A percentile compares a stretch with the other conserved stretches of the same genome.
Evolutionary conservation across 352 stramenopile species (phyloP).

Genomic region (Phytophthora boehmeriae): DNA sequence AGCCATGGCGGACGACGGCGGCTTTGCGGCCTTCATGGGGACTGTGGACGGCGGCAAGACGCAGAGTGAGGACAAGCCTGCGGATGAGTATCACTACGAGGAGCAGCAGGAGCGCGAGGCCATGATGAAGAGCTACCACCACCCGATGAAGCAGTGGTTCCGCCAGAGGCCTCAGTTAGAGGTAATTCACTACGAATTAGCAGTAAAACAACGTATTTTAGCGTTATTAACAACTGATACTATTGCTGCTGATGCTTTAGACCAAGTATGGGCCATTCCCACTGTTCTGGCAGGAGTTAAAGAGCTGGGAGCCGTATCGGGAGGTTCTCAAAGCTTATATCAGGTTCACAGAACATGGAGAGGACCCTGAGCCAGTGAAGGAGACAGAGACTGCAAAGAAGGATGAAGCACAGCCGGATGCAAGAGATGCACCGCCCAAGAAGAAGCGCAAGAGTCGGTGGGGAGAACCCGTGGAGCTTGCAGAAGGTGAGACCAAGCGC

Average conservation of each 20-base stretch:
- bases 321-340: conserved; percentile 93
- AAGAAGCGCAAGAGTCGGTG: conserved; percentile 87
- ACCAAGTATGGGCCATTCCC: conserved; percentile 92
- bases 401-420: conserved; percentile 2
- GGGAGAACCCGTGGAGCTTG: conserved; percentile 65
- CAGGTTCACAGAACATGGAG: conserved; percentile 64
- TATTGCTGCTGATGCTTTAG: conserved; percentile 29
- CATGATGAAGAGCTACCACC: conserved; percentile 90
- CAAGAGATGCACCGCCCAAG: conserved; percentile 44
- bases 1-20: conserved; percentile 56
- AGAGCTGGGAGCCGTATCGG: conserved; percentile 93
- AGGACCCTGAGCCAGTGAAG: conserved; percentile 21
- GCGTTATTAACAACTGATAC: conserved; percentile 1
- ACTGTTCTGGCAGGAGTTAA: conserved; percentile 95
- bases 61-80: conserved; percentile 11
- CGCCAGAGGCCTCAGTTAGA: conserved; percentile 56
- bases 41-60: conserved; percentile 41
- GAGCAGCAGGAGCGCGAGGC: conserved; percentile 87
- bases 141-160: conserved; percentile 91
- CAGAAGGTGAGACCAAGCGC: conserved; percentile 52
- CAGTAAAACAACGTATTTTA: not conserved
- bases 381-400: conserved; percentile 14
- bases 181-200: conserved; percentile 22
- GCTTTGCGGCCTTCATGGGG: conserved; percentile 80
- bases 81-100: conserved; percentile 81